Percentiles rank a stretch among this genome's conserved stretches.
These are phyloP conservation scores for Nigrospora osmanthi DNA, from an alignment of 2,329 filamentous ascomycete genomes.

Conservation along the genomic window DNA sequence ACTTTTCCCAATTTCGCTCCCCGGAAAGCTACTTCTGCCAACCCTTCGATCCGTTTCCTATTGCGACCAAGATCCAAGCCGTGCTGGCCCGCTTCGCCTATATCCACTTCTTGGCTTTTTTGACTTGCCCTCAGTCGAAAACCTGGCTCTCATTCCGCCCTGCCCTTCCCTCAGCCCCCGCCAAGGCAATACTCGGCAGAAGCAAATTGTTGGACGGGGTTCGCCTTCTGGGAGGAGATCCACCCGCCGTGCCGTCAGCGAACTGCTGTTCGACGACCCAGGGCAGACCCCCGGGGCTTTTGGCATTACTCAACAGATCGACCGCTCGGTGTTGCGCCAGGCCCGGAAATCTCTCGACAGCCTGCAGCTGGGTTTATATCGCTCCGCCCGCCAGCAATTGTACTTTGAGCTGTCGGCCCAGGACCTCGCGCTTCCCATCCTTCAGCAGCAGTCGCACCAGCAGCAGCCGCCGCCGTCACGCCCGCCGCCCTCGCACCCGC, in stretches of 20 bases:
- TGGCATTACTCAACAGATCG: background rate
- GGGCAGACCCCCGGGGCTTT: background rate
- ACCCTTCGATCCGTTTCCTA: no score
- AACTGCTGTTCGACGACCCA: background rate
- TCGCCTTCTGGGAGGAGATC: background rate
- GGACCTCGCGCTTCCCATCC: slow-evolving; percentile 1
- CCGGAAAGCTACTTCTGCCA: no score
- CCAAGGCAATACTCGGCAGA: slow-evolving; percentile 1
- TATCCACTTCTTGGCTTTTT: no score
- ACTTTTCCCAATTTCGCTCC: no score
- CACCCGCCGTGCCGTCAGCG: background rate
- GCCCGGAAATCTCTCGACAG: background rate
- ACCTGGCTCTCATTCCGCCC: no score
- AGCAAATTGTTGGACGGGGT: background rate
- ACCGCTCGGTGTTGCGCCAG: background rate
- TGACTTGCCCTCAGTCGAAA: no score
- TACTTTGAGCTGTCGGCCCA: slow-evolving; percentile 2
- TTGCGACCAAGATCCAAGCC: no score
- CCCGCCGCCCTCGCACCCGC: background rate
- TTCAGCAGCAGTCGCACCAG: background rate
- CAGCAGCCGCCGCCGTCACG: background rate
- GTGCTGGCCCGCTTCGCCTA: no score
- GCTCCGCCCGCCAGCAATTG: background rate
- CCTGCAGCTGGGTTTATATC: slow-evolving; percentile 2
- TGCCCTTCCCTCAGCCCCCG: background rate